These are phyloP conservation scores for Phytophthora foliorum DNA, from an alignment of 352 stramenopile genomes.

Conservation along the genomic window DNA sequence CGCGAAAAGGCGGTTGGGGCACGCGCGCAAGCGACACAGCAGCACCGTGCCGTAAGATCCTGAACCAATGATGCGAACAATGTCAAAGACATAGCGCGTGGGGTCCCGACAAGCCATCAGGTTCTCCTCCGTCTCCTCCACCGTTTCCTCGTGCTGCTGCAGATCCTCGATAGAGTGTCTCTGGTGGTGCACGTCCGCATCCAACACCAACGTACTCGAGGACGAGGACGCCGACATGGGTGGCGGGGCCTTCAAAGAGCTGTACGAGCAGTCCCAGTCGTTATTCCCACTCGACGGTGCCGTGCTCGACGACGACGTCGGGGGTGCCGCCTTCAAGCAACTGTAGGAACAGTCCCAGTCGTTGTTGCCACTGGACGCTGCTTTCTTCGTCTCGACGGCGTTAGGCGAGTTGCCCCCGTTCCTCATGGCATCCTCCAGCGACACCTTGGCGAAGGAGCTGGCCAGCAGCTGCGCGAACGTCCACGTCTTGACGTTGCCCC, in stretches of 20 bases:
- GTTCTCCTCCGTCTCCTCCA: conserved; percentile 31
- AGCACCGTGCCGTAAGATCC: conserved; percentile 83
- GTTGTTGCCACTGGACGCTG: conserved; percentile 29
- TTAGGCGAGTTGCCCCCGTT: conserved; percentile 25
- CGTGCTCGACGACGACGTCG: conserved; percentile 11
- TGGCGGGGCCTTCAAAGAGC: conserved; percentile 17
- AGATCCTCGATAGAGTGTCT: conserved; percentile 40
- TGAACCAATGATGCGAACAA: conserved; percentile 77
- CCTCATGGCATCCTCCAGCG: conserved; percentile 42
- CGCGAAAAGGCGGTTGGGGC: conserved; percentile 61
- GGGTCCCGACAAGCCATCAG: conserved; percentile 18
- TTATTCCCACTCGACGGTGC: conserved; percentile 22
- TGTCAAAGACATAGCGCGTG: conserved; percentile 69
- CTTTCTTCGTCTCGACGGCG: conserved; percentile 14
- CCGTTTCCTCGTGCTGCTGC: conserved; percentile 37
- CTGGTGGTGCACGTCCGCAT: conserved; percentile 40
- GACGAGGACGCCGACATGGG: conserved; percentile 63
- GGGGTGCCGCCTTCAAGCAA: conserved; percentile 19
- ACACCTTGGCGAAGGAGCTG: conserved; percentile 76
- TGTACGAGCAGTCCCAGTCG: conserved; percentile 57
- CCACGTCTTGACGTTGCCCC: conserved; percentile 81
- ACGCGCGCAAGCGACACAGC: conserved; percentile 59
- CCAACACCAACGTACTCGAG: conserved; percentile 55
- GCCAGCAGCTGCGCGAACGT: conserved; percentile 74
- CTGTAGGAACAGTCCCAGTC: conserved; percentile 61